A percentile compares a stretch with the other conserved stretches of the same genome.
Conservation (phyloP, 768 basidiomycete species). For the Paxillus rubicundulus region DNA sequence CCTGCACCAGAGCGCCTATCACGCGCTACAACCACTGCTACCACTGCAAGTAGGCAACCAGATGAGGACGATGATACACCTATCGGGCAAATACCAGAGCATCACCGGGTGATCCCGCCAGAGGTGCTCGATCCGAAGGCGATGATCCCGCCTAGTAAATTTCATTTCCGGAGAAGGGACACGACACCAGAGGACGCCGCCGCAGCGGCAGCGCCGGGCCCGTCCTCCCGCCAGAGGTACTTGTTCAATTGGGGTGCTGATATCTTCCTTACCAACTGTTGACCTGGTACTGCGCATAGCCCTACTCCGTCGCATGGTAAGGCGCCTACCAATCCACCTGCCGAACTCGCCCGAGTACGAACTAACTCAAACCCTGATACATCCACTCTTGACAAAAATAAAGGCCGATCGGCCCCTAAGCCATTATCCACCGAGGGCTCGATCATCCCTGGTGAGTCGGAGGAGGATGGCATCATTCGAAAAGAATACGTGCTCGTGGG, state of each 20-base stretch:
- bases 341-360: conserved; percentile 10
- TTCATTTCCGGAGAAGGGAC: conserved; percentile 57
- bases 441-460: conserved; percentile 77
- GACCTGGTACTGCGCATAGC: conserved; percentile 5
- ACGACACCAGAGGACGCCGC: conserved; percentile 12
- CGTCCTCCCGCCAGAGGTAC: conserved; percentile 22
- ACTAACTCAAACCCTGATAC: conserved; percentile 10
- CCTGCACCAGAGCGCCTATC: conserved; percentile 29
- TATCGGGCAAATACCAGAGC: conserved; percentile 56
- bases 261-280: neutral
- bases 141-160: conserved; percentile 81
- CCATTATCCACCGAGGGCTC: conserved; percentile 56
- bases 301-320: conserved; percentile 18
- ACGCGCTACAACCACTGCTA: conserved; percentile 8
- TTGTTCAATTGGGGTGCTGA: neutral
- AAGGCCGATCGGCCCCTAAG: conserved; percentile 15
- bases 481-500: conserved; percentile 94
- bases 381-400: conserved; percentile 8
- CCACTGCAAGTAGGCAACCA: conserved; percentile 17
- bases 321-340: neutral
- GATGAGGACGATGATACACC: conserved; percentile 34
- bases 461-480: conserved; percentile 75
- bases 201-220: neutral
- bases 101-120: conserved; percentile 71
- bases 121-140: conserved; percentile 78